A percentile compares a stretch with the other conserved stretches of the same genome.
Conservation (phyloP, 1,139 yeast genomes). For the Sugiyamaella paludigena region DNA sequence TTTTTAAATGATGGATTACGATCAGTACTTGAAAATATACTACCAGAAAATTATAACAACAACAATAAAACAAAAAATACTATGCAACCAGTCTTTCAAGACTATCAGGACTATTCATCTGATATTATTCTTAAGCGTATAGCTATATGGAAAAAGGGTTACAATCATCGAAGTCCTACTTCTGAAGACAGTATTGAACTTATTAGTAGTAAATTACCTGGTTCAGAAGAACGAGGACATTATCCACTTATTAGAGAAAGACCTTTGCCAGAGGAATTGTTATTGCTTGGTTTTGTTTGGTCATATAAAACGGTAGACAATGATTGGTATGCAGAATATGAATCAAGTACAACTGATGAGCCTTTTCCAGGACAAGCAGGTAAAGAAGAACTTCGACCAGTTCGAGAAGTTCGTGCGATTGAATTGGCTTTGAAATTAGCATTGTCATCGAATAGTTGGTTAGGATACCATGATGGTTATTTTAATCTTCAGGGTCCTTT, state of each 20-base stretch:
- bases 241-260: constrained; percentile 23
- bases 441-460: constrained; percentile 4
- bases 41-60: background rate
- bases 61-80: background rate
- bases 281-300: constrained; percentile 24
- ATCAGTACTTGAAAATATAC: background rate
- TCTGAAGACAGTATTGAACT: constrained; percentile 23
- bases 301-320: constrained; percentile 15
- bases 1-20: constrained; percentile 20
- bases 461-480: constrained; percentile 6
- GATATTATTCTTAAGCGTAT: background rate
- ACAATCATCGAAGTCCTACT: constrained; percentile 3
- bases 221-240: constrained; percentile 20
- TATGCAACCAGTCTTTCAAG: background rate
- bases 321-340: constrained; percentile 17
- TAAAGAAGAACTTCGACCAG: constrained; percentile 15
- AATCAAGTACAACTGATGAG: constrained; percentile 23
- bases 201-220: constrained; percentile 21
- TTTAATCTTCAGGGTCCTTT: constrained; percentile 5
- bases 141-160: constrained; percentile 10
- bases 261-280: constrained; percentile 26
- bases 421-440: constrained; percentile 21
- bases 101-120: too few relatives aligned
- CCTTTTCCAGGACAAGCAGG: constrained; percentile 26
- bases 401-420: constrained; percentile 20